These are phyloP conservation scores for Trifolium subterraneum DNA, from an alignment of 306 rosid species.

Conservation along the genomic window DNA sequence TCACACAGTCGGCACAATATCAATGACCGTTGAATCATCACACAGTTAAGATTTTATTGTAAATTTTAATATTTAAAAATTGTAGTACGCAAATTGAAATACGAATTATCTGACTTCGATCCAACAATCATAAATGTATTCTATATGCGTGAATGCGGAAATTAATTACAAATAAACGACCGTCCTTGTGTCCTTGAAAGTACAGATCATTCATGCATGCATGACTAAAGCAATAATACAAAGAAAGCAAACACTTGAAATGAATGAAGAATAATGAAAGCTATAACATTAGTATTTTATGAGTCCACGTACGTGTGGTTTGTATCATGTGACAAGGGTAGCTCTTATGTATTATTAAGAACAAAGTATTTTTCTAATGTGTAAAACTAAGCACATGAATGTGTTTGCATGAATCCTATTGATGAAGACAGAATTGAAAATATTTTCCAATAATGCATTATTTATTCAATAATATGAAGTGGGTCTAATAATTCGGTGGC, in stretches of 20 bases:
- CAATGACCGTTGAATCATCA: too few species aligned
- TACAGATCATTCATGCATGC: constrained; percentile 37
- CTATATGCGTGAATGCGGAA: too few species aligned
- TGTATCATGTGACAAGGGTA: constrained; percentile 39
- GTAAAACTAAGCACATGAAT: constrained; percentile 35
- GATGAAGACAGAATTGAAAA: constrained; percentile 35
- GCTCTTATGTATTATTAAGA: neutral
- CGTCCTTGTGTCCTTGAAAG: constrained; percentile 38
- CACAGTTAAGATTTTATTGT: too few species aligned
- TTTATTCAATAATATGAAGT: constrained; percentile 42
- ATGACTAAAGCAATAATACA: constrained; percentile 38
- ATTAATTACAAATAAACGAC: constrained; percentile 3
- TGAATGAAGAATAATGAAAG: constrained; percentile 35
- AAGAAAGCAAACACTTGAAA: constrained; percentile 25
- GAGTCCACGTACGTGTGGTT: constrained; percentile 47
- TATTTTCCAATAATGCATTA: constrained; percentile 44
- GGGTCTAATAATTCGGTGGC: constrained; percentile 28
- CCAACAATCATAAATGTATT: neutral
- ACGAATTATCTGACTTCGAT: neutral
- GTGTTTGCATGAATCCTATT: constrained; percentile 29
- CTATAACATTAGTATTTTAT: constrained; percentile 1
- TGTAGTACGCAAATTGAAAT: neutral
- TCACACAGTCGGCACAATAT: neutral
- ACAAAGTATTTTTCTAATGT: constrained; percentile 34
- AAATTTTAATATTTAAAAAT: neutral